These are phyloP conservation scores for Fraxinus angustifolia DNA, from an alignment of 305 asterid genomes.

Conservation along the genomic window DNA sequence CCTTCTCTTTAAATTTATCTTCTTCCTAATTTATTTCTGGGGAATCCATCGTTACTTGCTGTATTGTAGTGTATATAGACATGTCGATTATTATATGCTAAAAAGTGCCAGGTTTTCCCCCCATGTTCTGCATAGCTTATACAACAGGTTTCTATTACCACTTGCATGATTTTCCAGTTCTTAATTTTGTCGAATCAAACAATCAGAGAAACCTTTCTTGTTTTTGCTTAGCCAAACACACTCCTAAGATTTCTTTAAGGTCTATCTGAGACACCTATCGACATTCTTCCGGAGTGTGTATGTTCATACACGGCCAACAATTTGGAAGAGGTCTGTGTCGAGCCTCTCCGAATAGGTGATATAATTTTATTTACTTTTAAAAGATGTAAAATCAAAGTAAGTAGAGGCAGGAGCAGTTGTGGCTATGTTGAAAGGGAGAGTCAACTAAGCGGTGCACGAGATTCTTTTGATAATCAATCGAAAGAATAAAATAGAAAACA, in stretches of 20 bases:
- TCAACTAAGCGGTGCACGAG: slow-evolving; percentile 17
- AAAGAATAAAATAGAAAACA: not conserved
- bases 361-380: not conserved
- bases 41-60: slow-evolving; percentile 28
- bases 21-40: slow-evolving; percentile 18
- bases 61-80: slow-evolving; percentile 42
- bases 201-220: not conserved
- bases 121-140: not conserved
- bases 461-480: slow-evolving; percentile 4
- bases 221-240: not conserved
- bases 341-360: not conserved
- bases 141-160: not conserved
- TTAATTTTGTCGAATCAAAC: not conserved
- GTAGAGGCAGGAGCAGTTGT: not conserved
- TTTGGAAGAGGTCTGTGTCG: not conserved
- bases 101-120: not conserved
- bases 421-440: not conserved
- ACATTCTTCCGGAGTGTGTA: not conserved
- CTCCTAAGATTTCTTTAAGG: not conserved
- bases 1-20: slow-evolving; percentile 11
- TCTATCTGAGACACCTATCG: not conserved
- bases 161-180: not conserved
- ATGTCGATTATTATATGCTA: slow-evolving; percentile 23
- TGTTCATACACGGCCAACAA: not conserved
- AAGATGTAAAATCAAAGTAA: no score